Conservation (phyloP, 805 yeast species). For the Lipomyces chichibuensis region DNA sequence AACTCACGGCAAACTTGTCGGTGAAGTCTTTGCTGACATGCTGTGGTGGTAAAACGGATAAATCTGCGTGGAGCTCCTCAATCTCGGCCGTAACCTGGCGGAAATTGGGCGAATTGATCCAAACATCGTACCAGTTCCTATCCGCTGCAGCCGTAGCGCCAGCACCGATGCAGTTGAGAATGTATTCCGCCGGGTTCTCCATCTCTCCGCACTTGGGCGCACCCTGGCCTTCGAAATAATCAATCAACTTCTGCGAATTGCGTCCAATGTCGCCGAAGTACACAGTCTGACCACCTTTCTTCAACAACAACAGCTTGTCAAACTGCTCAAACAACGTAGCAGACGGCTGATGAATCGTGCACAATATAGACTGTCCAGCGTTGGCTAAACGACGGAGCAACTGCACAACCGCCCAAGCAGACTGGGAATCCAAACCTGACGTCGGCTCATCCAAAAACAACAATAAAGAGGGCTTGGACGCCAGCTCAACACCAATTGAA, state of each 20-base stretch:
- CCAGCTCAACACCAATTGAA: slow-evolving; percentile 73
- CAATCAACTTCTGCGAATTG: slow-evolving; percentile 58
- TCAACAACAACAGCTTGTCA: slow-evolving; percentile 66
- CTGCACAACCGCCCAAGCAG: slow-evolving; percentile 72
- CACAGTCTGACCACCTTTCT: slow-evolving; percentile 78
- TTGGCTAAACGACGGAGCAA: slow-evolving; percentile 67
- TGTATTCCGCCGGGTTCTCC: slow-evolving; percentile 79
- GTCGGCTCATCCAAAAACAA: slow-evolving; percentile 71
- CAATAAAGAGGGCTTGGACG: slow-evolving; percentile 66
- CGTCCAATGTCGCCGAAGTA: slow-evolving; percentile 81
- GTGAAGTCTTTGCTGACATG: slow-evolving; percentile 36
- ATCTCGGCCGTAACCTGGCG: slow-evolving; percentile 44
- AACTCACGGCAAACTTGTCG: slow-evolving; percentile 52
- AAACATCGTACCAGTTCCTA: slow-evolving; percentile 65
- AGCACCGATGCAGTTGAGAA: slow-evolving; percentile 74
- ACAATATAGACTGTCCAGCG: slow-evolving; percentile 73
- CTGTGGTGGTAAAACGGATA: slow-evolving; percentile 35
- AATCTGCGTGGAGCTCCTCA: slow-evolving; percentile 43
- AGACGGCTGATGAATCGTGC: slow-evolving; percentile 80
- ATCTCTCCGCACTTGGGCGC: slow-evolving; percentile 63
- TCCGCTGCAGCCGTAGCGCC: slow-evolving; percentile 69
- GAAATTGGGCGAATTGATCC: slow-evolving; percentile 57
- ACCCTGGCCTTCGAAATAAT: slow-evolving; percentile 72
- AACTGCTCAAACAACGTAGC: slow-evolving; percentile 69
- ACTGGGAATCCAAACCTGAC: slow-evolving; percentile 64